Conservation (phyloP, 305 asterid genomes). For the Withania somnifera region DNA sequence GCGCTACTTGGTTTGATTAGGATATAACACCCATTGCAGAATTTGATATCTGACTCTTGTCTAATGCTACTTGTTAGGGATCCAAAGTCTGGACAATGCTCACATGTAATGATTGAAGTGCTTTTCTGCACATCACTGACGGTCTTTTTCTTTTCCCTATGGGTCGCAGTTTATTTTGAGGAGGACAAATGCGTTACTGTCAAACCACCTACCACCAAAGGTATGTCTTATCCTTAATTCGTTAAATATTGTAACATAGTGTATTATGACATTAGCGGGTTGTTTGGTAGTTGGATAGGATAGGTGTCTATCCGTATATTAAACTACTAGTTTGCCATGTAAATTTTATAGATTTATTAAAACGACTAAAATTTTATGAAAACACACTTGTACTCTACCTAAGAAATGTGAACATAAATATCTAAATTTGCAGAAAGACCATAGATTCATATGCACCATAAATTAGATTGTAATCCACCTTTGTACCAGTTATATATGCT, state of each 20-base stretch:
- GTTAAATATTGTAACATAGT: neutral
- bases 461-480: no score
- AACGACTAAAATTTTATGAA: no score
- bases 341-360: no score
- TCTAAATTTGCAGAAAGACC: no score
- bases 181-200: slow-evolving; percentile 86
- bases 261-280: no score
- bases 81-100: slow-evolving; percentile 12
- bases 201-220: slow-evolving; percentile 99
- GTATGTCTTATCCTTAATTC: slow-evolving; percentile 20
- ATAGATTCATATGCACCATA: no score
- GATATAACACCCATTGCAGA: neutral
- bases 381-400: no score
- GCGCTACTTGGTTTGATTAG: neutral
- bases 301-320: no score
- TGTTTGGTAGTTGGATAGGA: no score
- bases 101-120: neutral
- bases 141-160: neutral
- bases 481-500: no score
- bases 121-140: neutral
- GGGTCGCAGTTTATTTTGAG: slow-evolving; percentile 79
- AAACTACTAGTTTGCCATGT: no score
- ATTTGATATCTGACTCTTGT: neutral
- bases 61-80: neutral
- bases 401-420: no score